phyloP scores from a whole-genome alignment of 2,329 filamentous ascomycete species.

The Alternaria viburni region DNA sequence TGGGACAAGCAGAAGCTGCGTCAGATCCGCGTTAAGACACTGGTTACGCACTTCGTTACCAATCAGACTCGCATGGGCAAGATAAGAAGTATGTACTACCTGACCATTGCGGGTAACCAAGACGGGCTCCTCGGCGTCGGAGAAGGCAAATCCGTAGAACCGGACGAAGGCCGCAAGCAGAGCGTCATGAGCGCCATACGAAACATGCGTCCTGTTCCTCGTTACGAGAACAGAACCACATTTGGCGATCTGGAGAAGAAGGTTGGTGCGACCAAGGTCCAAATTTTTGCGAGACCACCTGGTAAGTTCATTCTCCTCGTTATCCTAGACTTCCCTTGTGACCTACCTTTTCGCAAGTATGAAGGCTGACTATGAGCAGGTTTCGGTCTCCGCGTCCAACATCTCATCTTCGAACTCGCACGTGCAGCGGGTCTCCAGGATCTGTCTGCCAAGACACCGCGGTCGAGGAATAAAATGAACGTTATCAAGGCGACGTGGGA shows the following conservation, averaged over 20 bases:
- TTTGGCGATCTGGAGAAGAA: conserved; percentile 83
- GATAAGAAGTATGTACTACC: conserved; percentile 75
- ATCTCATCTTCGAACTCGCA: conserved; percentile 93
- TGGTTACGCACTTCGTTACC: conserved; percentile 76
- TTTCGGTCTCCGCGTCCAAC: conserved; percentile 90
- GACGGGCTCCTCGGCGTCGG: conserved; percentile 87
- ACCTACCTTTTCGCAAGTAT: background rate
- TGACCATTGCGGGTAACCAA: conserved; percentile 85
- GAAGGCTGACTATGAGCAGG: conserved; percentile 59
- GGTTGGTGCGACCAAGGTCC: conserved; percentile 84
- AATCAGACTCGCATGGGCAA: conserved; percentile 98
- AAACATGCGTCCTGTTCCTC: conserved; percentile 89
- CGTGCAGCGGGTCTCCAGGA: conserved; percentile 86
- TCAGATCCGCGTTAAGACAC: conserved; percentile 69
- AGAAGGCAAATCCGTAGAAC: conserved; percentile 84
- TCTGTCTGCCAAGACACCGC: conserved; percentile 79
- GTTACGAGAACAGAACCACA: conserved; percentile 92
- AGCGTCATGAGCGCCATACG: conserved; percentile 81
- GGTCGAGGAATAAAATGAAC: conserved; percentile 96
- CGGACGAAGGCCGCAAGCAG: conserved; percentile 70
- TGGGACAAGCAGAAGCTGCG: conserved; percentile 57
- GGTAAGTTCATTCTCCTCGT: conserved; percentile 63
- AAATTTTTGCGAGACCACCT: conserved; percentile 82
- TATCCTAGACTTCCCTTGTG: background rate
- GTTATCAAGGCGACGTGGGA: conserved; percentile 89